These are phyloP conservation scores for Schizonepeta tenuifolia DNA, from an alignment of 257 asterid species.

Conservation along the genomic window DNA sequence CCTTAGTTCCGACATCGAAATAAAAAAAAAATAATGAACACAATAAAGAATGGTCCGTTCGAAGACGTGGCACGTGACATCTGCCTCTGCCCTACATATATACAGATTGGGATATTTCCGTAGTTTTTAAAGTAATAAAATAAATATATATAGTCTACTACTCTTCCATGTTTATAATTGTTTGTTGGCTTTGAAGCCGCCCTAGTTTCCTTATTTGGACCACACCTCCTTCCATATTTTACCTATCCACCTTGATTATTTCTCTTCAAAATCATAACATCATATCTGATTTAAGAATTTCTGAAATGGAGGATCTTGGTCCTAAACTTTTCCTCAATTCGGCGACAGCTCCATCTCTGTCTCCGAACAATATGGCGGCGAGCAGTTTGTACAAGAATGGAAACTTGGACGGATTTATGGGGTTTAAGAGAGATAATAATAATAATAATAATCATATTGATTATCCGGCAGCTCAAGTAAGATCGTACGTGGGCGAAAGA, in stretches of 20 bases:
- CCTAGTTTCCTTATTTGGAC: constrained; percentile 31
- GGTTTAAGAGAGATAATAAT: background rate
- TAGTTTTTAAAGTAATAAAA: too few species aligned
- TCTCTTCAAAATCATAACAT: background rate
- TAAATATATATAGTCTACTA: too few species aligned
- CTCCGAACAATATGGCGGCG: constrained; percentile 15
- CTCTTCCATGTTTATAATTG: constrained; percentile 9
- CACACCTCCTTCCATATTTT: constrained; percentile 14
- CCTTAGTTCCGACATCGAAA: too few species aligned
- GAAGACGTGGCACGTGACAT: too few species aligned
- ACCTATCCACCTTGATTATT: background rate
- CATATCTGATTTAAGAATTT: too few species aligned
- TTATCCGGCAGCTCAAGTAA: background rate
- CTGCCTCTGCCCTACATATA: background rate
- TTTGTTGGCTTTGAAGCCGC: constrained; percentile 34
- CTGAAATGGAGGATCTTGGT: constrained; percentile 34
- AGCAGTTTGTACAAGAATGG: constrained; percentile 22
- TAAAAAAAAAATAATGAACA: background rate
- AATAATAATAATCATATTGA: background rate
- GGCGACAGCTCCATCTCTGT: constrained; percentile 2
- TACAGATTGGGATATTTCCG: constrained; percentile 7
- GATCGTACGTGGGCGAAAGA: background rate
- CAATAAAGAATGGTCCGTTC: too few species aligned
- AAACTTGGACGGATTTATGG: constrained; percentile 27
- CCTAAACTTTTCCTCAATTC: constrained; percentile 15